Base-by-base conservation (phyloP, 1,284 basidiomycete species). In the Rhodotorula sp. region DNA sequence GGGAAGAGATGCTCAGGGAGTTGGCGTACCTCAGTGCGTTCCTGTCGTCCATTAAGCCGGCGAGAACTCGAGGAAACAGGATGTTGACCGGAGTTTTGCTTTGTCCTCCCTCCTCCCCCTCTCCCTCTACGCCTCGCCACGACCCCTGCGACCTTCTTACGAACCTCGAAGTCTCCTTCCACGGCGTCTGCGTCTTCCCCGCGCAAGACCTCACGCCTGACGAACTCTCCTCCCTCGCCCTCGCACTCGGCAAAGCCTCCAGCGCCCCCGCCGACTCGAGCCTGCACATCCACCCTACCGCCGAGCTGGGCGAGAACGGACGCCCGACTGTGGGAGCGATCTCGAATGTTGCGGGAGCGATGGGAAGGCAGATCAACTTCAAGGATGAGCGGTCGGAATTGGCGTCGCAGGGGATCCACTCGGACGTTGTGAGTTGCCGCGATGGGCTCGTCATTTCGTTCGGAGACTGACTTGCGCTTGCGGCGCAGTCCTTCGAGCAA, bases 111-210 rank as follows among this genome's bases (percentile, higher is more conserved):
- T 31, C 28, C 57, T 28, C 62, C 24, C 53, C 20, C 13, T 28
- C 53, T 31, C 30, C 13, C 10, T 18, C 24, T 16, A 15, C 31
- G 7, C 11, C 18, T 52, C 46, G 46, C 15, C 26, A 24, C 56
- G 2, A 13, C 7, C 31, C 10, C 34, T 34, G 34, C 47, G 10
- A 40, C 4, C 15, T 51, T 2, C 37, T 6, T 44, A 6, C 40
- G 75, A 44, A 66, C 71, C 30, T 31, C 68, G 30, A 77, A 79
- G 81, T 89, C 65, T 86, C 87, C 4, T 84, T 88, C 64, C 86
- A 88, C 51, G 87, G 88, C 18, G 88, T 89, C 57, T 87, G 88
- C 37, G 89, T 89, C 81, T 88, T 90, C 83, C 83, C 85, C 28
- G 81, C 84, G 37, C 88, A 87, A 72, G 81, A 83, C 6, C 74